Evolutionary conservation across 176 grass and related monocot species (phyloP).

Genomic region (Pontederia crassipes): DNA sequence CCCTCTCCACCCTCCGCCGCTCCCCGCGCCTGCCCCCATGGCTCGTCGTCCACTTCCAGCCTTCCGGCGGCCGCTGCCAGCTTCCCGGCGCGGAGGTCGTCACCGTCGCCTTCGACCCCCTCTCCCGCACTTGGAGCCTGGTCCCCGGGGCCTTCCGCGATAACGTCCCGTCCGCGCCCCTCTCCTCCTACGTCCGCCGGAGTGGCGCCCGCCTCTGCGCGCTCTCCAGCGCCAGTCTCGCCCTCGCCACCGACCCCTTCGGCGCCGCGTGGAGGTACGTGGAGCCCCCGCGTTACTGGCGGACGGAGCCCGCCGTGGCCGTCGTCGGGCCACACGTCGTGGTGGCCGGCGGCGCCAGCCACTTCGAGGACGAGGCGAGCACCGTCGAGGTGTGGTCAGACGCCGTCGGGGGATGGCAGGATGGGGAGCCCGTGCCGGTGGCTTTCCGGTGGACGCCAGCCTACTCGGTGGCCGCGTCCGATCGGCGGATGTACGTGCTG

Average conservation of each 20-base stretch:
- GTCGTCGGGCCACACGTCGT: conserved; percentile 47
- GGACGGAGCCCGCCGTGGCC: conserved; percentile 58
- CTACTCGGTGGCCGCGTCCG: conserved; percentile 41
- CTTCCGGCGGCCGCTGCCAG: not conserved
- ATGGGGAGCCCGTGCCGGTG: conserved; percentile 48
- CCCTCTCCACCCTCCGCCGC: conserved; percentile 42
- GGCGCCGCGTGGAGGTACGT: conserved; percentile 23
- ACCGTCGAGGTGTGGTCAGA: conserved; percentile 56
- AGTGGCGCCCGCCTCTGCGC: conserved; percentile 2
- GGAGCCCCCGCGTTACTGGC: conserved; percentile 42
- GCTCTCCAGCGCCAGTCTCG: not conserved
- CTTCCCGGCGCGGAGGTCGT: conserved; percentile 1
- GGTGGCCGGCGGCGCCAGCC: conserved; percentile 56
- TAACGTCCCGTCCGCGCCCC: conserved; percentile 41
- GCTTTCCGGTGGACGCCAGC: conserved; percentile 39
- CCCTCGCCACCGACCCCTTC: conserved; percentile 34
- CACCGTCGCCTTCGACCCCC: conserved; percentile 40
- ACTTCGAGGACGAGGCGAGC: conserved; percentile 37
- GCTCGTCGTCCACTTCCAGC: conserved; percentile 55
- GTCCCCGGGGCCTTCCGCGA: not conserved
- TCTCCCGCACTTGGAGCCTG: conserved; percentile 24
- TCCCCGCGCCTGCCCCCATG: conserved; percentile 38
- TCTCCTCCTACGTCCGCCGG: conserved; percentile 20
- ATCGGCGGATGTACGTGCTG: conserved; percentile 39
- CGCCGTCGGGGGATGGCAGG: conserved; percentile 24